Evolutionary conservation across 2,329 filamentous ascomycete genomes (phyloP), one percentile per base, ranked within the genome.

Genomic region (Davidsoniella virescens): DNA sequence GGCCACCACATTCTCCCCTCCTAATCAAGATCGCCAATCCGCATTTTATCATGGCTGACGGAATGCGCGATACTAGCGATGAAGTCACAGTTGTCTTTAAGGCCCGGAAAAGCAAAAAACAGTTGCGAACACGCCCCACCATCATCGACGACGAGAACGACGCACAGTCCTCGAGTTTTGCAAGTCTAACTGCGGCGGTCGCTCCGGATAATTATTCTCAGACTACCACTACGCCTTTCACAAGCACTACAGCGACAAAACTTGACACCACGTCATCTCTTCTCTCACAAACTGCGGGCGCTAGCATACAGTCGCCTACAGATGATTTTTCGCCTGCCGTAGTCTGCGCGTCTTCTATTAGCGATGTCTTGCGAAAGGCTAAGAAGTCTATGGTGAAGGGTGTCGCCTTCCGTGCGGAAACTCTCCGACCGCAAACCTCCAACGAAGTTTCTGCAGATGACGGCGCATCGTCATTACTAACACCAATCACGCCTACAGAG

Each of bases 371-470:
- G 49, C 71, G 77, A 33, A 64, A 67, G 42, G 69, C 72, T 41
- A 70, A 68, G 55, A 69, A 66, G 55, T 62, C 64, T 20, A 68
- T 70, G 44, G 59, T 70, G 36, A 69, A 70, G 37, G 79, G 78
- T 51, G 74, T 81, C 6, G 73, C 68, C 41, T 80, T 82, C 58
- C 65, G 68, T 47, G 63, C 65, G 17, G 62, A 58, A 39, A 54
- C 58, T 5, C 16, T 56, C 55, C 12, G 47, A 46, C 7, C 65
- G 29, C 29, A 33, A 36, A 56, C 60, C 8, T 60, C 63, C 37
- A 44, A 44, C 14, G 17, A 42, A 3, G 38, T 39, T 5, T 10
- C 18, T 12, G 39, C 39, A 7, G 25, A 45, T 16, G 41, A 44
- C 10, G 29, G 29, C 29, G 29, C 29, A 33, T 33, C 29, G 12